phyloP scores from a whole-genome alignment of 495 filamentous ascomycete genomes.

The Aspergillus incahuasiensis region DNA sequence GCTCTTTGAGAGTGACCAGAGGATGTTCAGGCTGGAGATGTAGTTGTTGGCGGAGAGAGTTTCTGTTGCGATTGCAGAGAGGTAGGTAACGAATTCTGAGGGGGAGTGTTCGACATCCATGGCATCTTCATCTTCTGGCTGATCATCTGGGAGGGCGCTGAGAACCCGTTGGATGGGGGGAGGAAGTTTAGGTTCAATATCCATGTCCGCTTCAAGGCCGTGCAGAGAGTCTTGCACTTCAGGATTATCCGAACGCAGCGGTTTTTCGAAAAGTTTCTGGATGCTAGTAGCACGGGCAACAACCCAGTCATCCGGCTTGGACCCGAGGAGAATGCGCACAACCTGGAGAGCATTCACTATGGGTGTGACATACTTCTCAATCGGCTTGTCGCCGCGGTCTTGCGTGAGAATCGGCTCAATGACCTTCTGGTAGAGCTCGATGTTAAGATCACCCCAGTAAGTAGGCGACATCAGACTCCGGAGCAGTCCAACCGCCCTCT shows the following conservation, averaged over 20 bases:
- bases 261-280: slow-evolving; percentile 88
- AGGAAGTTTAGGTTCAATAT: slow-evolving; percentile 46
- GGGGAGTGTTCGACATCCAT: slow-evolving; percentile 71
- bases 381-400: slow-evolving; percentile 59
- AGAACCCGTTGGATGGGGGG: slow-evolving; percentile 78
- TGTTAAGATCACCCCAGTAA: slow-evolving; percentile 88
- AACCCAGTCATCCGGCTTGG: slow-evolving; percentile 87
- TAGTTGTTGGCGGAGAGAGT: slow-evolving; percentile 70
- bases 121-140: slow-evolving; percentile 82
- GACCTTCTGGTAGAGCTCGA: slow-evolving; percentile 85
- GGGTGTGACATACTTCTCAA: slow-evolving; percentile 70
- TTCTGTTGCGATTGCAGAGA: slow-evolving; percentile 79
- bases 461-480: slow-evolving; percentile 79
- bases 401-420: slow-evolving; percentile 76
- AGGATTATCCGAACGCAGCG: slow-evolving; percentile 75
- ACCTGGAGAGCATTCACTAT: slow-evolving; percentile 92
- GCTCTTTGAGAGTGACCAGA: slow-evolving; percentile 84
- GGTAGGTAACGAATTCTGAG: slow-evolving; percentile 74
- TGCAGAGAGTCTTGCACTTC: slow-evolving; percentile 93
- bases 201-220: slow-evolving; percentile 58
- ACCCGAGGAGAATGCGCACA: slow-evolving; percentile 77
- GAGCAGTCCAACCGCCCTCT: slow-evolving; percentile 78
- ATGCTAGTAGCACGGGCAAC: slow-evolving; percentile 65
- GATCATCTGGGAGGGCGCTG: slow-evolving; percentile 83
- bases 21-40: slow-evolving; percentile 80